Conservation (phyloP, 2,329 filamentous ascomycete species). For the Didymella glomerata region DNA sequence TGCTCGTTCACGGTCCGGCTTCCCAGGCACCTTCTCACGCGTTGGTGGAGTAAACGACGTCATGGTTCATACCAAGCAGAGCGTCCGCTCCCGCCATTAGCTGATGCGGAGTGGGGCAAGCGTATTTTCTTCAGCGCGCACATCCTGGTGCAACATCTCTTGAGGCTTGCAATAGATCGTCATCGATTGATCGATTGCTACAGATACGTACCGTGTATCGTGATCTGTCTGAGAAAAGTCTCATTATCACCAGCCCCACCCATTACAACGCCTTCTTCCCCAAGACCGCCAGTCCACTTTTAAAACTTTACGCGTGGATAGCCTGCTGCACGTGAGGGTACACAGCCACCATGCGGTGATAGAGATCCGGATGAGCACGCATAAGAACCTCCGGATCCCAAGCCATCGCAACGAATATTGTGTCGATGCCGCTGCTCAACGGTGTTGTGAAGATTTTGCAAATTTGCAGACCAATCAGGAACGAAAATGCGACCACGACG, state of each 20-base stretch:
- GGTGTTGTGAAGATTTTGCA: conserved; percentile 90
- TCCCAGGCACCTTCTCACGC: conserved; percentile 19
- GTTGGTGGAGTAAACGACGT: conserved; percentile 28
- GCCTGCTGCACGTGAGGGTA: conserved; percentile 86
- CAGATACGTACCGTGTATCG: conserved; percentile 19
- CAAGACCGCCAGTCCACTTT: conserved; percentile 8
- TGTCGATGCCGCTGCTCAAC: conserved; percentile 86
- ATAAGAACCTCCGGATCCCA: conserved; percentile 78
- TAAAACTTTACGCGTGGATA: conserved; percentile 64
- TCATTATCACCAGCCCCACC: conserved; percentile 19
- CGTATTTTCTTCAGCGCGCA: conserved; percentile 13
- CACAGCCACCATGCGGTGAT: conserved; percentile 77
- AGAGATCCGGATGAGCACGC: conserved; percentile 82
- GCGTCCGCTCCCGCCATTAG: conserved; percentile 34
- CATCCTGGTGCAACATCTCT: conserved; percentile 15
- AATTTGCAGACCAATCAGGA: conserved; percentile 89
- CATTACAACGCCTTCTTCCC: conserved; percentile 5
- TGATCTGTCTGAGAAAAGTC: conserved; percentile 16
- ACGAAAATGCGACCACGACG: conserved; percentile 83
- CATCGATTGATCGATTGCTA: conserved; percentile 23
- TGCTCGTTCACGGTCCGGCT: conserved; percentile 22
- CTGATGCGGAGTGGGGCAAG: conserved; percentile 36
- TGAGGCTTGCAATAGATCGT: conserved; percentile 16
- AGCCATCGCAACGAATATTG: conserved; percentile 83
- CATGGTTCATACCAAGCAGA: conserved; percentile 31